Base-by-base conservation (phyloP, 352 stramenopile species). In the Saprolegnia parasitica region DNA sequence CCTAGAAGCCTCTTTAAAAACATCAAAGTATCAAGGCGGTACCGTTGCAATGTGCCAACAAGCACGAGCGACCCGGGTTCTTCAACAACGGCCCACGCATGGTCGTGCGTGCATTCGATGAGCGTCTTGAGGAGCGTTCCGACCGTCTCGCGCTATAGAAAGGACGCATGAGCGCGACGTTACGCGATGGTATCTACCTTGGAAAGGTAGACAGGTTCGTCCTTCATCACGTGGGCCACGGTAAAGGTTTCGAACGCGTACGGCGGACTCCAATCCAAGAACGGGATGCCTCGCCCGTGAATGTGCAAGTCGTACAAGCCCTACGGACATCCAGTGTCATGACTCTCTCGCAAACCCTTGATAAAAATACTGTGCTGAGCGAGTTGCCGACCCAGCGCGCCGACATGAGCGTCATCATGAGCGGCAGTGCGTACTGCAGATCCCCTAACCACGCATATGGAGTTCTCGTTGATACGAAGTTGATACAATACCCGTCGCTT, bases 251-350 rank as follows among this genome's bases (percentile, higher is more conserved):
- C 60, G 16, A 24, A 20, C n/a, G 21, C 45, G 52, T 46, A 40
- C 9, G 66, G 66, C 9, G 66, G 66, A 60, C 42, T 67, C 66
- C 66, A 66, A 37, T 72, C 66, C 11, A 72, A 24, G 46, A 72
- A 72, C 18, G 66, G 66, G 23, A 72, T 67, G 8, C 60, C 35
- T 15, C 63, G 63, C 0, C 63, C 45, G 57, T 91, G 78, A 72
- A 98, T 97, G 57, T 97, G 88, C 62, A 95, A 92, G 73, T 98
- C 91, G 74, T 98, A 98, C 11, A 98, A 76, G 20, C 88, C 89
- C 72, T 97, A 81, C 61, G 94, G 4, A 2, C 52, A 60, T 11
- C 32, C 6, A 39, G 37, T 10, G 16, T 15, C 15, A n/a, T n/a
- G n/a, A n/a, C n/a, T n/a, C n/a, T n/a, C n/a, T n/a, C n/a, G n/a